These are phyloP conservation scores for Solanum chacoense DNA, from an alignment of 305 asterid genomes.

Conservation along the genomic window DNA sequence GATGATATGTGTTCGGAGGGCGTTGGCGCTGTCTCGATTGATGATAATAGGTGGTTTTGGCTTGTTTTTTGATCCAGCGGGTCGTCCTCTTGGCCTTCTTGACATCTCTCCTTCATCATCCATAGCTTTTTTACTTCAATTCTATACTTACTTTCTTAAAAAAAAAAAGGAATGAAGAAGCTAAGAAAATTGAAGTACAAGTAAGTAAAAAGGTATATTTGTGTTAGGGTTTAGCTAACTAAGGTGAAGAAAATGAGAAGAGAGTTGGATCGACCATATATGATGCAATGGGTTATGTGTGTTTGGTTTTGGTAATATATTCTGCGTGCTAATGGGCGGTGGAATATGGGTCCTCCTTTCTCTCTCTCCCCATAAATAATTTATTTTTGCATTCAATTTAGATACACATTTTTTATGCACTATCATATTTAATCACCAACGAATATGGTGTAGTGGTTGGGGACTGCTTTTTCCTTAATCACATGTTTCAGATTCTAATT, in stretches of 20 bases:
- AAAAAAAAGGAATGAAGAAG: not conserved
- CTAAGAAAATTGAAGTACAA: not conserved
- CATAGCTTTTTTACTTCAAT: not conserved
- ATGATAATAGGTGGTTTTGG: conserved; percentile 79
- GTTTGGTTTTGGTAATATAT: not conserved
- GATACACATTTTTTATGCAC: not conserved
- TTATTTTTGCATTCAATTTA: not conserved
- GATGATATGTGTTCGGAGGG: conserved; percentile 75
- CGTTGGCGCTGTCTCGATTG: conserved; percentile 74
- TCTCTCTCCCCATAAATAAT: not conserved
- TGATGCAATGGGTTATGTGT: not conserved
- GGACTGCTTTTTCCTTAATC: not conserved
- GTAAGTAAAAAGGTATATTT: not conserved
- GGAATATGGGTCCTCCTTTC: not conserved
- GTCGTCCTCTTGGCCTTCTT: conserved; percentile 66
- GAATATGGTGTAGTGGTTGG: fast-evolving
- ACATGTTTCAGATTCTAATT: fast-evolving
- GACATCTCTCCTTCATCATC: conserved; percentile 37
- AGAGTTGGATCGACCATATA: not conserved
- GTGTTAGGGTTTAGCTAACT: not conserved
- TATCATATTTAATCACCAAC: not conserved
- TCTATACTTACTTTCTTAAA: not conserved
- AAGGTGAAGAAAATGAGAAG: not conserved
- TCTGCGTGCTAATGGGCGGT: not conserved
- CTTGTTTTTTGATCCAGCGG: conserved; percentile 72